Evolutionary conservation across 148 eudicot genomes (phyloP).

Genomic region (Polygonum maritimum): DNA sequence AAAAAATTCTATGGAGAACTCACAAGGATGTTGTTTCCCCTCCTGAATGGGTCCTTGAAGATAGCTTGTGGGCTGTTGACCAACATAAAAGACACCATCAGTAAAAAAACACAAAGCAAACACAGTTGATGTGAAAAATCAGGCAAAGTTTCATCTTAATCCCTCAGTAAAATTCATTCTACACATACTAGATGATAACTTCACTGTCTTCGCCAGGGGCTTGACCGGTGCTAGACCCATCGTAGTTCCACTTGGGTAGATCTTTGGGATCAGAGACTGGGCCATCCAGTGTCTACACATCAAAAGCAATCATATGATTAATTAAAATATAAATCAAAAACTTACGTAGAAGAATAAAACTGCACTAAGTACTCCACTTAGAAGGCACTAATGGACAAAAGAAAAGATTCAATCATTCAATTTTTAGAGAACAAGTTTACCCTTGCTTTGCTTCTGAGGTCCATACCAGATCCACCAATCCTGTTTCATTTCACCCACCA

Average conservation of each 20-base stretch:
- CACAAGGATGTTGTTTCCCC: conserved; percentile 60
- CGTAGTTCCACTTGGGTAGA: conserved; percentile 50
- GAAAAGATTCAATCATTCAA: not conserved
- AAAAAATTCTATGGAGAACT: conserved; percentile 8
- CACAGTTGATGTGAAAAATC: not conserved
- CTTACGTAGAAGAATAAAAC: not conserved
- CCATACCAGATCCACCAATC: conserved; percentile 97
- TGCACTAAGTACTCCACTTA: not conserved
- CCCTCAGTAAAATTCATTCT: not conserved
- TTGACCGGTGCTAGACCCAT: conserved; percentile 48
- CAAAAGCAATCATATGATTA: not conserved
- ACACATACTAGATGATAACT: conserved; percentile 42
- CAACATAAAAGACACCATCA: not conserved
- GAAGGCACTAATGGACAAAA: not conserved
- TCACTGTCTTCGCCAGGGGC: conserved; percentile 51
- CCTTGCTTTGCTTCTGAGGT: conserved; percentile 89
- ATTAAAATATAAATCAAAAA: not conserved
- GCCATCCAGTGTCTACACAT: conserved; percentile 24
- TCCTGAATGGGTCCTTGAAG: conserved; percentile 60
- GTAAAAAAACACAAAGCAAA: not conserved
- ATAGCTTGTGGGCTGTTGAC: conserved; percentile 53
- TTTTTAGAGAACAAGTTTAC: conserved; percentile 24
- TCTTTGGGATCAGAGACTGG: conserved; percentile 25
- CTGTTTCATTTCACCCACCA: conserved; percentile 20
- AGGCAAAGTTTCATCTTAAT: too few species aligned